These are phyloP conservation scores for Bocquillonia castaneifolia DNA, from an alignment of 441 rosid species.

Conservation along the genomic window DNA sequence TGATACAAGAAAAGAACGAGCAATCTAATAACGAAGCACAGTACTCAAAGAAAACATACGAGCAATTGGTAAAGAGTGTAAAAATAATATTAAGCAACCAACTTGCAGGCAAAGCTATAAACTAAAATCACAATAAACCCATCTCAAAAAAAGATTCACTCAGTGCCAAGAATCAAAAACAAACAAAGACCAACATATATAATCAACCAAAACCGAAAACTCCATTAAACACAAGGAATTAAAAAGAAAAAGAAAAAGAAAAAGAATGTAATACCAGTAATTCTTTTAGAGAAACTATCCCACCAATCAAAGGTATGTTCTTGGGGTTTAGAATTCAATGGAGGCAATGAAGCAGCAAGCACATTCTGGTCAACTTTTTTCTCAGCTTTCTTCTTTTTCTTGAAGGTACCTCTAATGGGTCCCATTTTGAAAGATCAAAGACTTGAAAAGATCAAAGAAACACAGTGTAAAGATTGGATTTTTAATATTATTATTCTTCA, in stretches of 20 bases:
- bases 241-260: background rate
- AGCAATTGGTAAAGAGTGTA: constrained; percentile 15
- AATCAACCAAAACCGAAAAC: background rate
- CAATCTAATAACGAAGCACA: too few species aligned
- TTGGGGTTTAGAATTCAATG: constrained; percentile 28
- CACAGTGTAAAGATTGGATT: too few species aligned
- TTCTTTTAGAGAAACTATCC: constrained; percentile 63
- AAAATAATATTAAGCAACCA: constrained; percentile 19
- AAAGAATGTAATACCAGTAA: constrained; percentile 42
- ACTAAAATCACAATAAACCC: constrained; percentile 30
- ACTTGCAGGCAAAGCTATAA: constrained; percentile 17
- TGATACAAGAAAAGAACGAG: constrained; percentile 6
- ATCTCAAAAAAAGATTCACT: constrained; percentile 17
- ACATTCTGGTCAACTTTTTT: constrained; percentile 61
- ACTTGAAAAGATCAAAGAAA: too few species aligned
- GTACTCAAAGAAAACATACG: background rate
- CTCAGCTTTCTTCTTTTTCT: constrained; percentile 56
- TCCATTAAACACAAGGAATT: background rate
- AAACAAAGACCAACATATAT: constrained; percentile 17
- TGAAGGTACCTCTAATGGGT: constrained; percentile 53
- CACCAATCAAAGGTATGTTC: constrained; percentile 56
- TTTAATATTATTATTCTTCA: too few species aligned
- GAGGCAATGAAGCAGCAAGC: constrained; percentile 34
- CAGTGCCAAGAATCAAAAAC: constrained; percentile 15
- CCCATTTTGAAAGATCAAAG: constrained; percentile 34